A percentile compares a stretch with the other conserved stretches of the same genome.
phyloP scores from a whole-genome alignment of 106 monocot species.

The Platanthera zijinensis region DNA sequence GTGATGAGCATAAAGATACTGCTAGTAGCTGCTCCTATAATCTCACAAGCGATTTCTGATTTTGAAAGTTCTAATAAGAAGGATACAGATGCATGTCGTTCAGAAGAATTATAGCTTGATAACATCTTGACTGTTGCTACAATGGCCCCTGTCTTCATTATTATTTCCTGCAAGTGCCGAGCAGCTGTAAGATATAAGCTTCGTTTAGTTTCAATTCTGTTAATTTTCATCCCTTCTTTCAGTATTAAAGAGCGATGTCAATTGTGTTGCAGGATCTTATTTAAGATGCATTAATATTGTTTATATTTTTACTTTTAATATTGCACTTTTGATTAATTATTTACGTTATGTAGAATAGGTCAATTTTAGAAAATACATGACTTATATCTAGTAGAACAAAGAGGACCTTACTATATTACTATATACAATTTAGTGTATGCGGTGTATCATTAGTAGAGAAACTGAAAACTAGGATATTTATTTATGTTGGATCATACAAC shows the following conservation, averaged over 20 bases:
- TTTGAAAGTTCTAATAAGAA: constrained; percentile 61
- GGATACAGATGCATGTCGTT: constrained; percentile 36
- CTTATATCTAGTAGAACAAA: no score
- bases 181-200: neutral
- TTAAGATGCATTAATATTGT: no score
- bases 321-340: no score
- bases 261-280: no score
- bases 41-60: constrained; percentile 24
- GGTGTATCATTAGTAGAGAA: no score
- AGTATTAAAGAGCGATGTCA: neutral
- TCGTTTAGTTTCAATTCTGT: neutral
- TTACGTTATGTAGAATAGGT: no score
- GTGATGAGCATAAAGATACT: constrained; percentile 44
- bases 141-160: constrained; percentile 31
- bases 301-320: no score
- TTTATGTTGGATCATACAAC: no score
- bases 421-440: no score
- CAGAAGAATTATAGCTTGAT: constrained; percentile 37
- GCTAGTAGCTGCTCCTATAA: constrained; percentile 33
- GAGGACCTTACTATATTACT: no score
- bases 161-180: constrained; percentile 33
- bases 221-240: neutral
- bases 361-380: no score
- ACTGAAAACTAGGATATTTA: no score
- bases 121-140: constrained; percentile 34